These are phyloP conservation scores for Plasmodium blacklocki DNA, from an alignment of 169 alveolate species.

Conservation along the genomic window DNA sequence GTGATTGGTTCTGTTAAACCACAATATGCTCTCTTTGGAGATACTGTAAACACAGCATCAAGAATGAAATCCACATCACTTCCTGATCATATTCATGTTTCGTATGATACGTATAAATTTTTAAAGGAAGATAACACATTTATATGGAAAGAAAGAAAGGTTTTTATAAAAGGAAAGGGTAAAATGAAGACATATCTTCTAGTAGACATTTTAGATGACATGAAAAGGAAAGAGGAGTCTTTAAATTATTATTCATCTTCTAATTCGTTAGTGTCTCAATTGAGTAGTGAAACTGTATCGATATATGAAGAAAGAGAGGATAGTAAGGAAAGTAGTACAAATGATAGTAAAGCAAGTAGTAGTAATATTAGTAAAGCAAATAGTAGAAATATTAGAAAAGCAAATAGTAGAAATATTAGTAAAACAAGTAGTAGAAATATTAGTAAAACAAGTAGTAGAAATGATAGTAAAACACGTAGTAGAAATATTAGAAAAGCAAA, in stretches of 20 bases:
- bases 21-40: conserved; percentile 97
- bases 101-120: conserved; percentile 78
- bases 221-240: conserved; percentile 2
- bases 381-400: background rate
- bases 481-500: too few species aligned
- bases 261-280: conserved; percentile 10
- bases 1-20: conserved; percentile 99
- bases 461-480: too few species aligned
- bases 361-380: too few species aligned
- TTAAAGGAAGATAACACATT: conserved; percentile 76
- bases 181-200: conserved; percentile 83
- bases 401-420: too few species aligned
- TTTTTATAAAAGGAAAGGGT: conserved; percentile 86
- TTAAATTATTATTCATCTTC: conserved; percentile 1
- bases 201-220: conserved; percentile 59
- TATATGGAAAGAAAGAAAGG: conserved; percentile 79
- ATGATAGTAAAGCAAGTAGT: background rate
- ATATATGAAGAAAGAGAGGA: background rate
- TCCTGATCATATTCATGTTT: conserved; percentile 82
- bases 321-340: background rate
- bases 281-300: background rate
- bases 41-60: conserved; percentile 97
- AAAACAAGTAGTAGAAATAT: too few species aligned
- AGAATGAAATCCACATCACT: conserved; percentile 90
- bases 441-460: too few species aligned